Conservation (phyloP, 1,139 yeast genomes). For the Suzukiozyma palmioleophila region DNA sequence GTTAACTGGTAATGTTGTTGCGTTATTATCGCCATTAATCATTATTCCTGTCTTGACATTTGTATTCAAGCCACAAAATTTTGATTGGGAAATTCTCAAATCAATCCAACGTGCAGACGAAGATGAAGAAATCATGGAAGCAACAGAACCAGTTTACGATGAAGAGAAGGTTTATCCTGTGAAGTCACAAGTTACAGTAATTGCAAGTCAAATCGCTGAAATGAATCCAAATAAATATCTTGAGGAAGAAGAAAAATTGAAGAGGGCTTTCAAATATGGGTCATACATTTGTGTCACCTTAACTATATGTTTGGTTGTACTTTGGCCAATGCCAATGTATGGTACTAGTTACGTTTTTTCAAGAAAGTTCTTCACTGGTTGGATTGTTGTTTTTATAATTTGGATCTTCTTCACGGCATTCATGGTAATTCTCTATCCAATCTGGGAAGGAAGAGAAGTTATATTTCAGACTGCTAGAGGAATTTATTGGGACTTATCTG, state of each 20-base stretch:
- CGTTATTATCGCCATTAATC: slow-evolving; percentile 69
- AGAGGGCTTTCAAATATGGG: slow-evolving; percentile 52
- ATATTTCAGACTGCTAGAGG: slow-evolving; percentile 65
- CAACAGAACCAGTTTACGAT: slow-evolving; percentile 29
- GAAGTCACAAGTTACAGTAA: slow-evolving; percentile 31
- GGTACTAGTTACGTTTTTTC: slow-evolving; percentile 71
- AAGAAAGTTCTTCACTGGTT: slow-evolving; percentile 71
- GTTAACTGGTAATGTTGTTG: slow-evolving; percentile 83
- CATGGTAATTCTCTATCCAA: slow-evolving; percentile 56
- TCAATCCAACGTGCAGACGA: slow-evolving; percentile 62
- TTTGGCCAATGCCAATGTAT: slow-evolving; percentile 91
- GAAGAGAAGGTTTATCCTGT: slow-evolving; percentile 35
- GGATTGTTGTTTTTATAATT: slow-evolving; percentile 71
- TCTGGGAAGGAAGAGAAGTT: slow-evolving; percentile 65
- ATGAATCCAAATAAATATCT: slow-evolving; percentile 30
- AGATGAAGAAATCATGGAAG: slow-evolving; percentile 51
- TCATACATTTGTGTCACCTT: slow-evolving; percentile 51
- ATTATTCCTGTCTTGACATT: slow-evolving; percentile 64
- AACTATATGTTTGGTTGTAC: slow-evolving; percentile 55
- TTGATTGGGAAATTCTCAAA: slow-evolving; percentile 64
- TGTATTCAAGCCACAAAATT: slow-evolving; percentile 63
- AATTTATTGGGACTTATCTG: slow-evolving; percentile 77
- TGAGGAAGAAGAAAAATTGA: slow-evolving; percentile 42
- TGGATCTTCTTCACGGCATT: slow-evolving; percentile 62
- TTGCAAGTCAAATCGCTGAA: slow-evolving; percentile 43